Conservation (phyloP, 2,329 filamentous ascomycete genomes). For the Phialophora verrucosa region DNA sequence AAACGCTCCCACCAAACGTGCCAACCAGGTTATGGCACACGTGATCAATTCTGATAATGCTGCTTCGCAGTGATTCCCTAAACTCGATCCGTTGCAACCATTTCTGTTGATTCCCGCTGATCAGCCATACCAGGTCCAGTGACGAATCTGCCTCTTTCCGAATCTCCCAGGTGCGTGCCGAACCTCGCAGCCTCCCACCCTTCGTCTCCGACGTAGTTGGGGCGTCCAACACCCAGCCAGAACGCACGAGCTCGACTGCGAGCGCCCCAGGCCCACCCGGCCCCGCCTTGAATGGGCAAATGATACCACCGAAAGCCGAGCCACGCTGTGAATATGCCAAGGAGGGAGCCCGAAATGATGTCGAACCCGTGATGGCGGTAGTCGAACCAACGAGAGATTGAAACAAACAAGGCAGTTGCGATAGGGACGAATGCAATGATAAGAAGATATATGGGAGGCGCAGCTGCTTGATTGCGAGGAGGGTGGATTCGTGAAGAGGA, state of each 20-base stretch:
- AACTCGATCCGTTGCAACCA: constrained; percentile 6
- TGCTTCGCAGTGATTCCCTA: constrained; percentile 8
- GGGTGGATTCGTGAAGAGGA: constrained; percentile 45
- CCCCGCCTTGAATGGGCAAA: constrained; percentile 75
- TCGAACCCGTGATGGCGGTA: constrained; percentile 93
- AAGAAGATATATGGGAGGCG: constrained; percentile 80
- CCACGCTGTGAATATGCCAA: constrained; percentile 73
- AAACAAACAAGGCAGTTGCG: constrained; percentile 77
- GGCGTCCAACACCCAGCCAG: constrained; percentile 66
- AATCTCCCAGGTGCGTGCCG: not conserved
- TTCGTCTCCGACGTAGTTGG: constrained; percentile 55
- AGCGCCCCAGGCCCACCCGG: constrained; percentile 88
- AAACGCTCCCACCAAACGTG: not conserved
- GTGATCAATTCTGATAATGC: not conserved
- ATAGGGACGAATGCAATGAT: constrained; percentile 71
- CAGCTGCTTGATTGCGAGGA: constrained; percentile 74
- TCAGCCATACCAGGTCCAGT: constrained; percentile 26
- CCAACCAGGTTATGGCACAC: not conserved
- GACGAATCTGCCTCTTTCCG: constrained; percentile 6
- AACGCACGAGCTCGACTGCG: constrained; percentile 75
- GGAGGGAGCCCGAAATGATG: constrained; percentile 80
- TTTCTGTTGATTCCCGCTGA: constrained; percentile 24
- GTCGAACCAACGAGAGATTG: constrained; percentile 84
- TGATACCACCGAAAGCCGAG: constrained; percentile 87
- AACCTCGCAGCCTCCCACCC: constrained; percentile 46